These are phyloP conservation scores for Aspergillus quadrilineatus DNA, from an alignment of 2,329 filamentous ascomycete genomes.

Conservation along the genomic window DNA sequence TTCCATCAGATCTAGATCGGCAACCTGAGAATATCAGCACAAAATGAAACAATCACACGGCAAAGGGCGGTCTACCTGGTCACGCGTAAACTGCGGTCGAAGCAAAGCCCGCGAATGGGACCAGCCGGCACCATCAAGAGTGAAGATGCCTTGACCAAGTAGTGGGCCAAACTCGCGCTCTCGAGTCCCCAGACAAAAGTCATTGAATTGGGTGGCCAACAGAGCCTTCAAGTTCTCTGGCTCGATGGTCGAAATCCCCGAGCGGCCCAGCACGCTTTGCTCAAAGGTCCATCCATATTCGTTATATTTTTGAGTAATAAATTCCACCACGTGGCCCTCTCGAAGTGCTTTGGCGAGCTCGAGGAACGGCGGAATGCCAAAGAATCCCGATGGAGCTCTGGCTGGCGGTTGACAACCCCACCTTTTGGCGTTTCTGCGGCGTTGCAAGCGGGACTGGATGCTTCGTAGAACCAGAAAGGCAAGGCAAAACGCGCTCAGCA, in stretches of 20 bases:
- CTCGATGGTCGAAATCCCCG: conserved; percentile 33
- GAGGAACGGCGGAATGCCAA: conserved; percentile 29
- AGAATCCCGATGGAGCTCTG: conserved; percentile 13
- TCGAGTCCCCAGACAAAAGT: conserved; percentile 77
- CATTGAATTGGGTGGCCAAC: conserved; percentile 75
- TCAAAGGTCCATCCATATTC: conserved; percentile 27
- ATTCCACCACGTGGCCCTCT: conserved; percentile 34
- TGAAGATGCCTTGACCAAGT: conserved; percentile 54
- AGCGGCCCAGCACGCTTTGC: conserved; percentile 22
- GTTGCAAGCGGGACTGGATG: conserved; percentile 23
- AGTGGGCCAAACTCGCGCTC: conserved; percentile 60
- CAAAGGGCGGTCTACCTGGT: conserved; percentile 57
- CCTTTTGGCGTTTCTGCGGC: conserved; percentile 27
- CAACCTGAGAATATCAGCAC: conserved; percentile 22
- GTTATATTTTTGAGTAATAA: conserved; percentile 25
- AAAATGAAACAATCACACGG: no score
- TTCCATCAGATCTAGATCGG: conserved; percentile 77
- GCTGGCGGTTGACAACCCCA: conserved; percentile 27
- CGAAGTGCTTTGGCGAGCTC: conserved; percentile 24
- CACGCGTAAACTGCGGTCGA: conserved; percentile 80
- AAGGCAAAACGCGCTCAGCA: conserved; percentile 22
- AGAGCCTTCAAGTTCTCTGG: conserved; percentile 76
- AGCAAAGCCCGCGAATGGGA: conserved; percentile 75
- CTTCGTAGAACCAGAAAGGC: conserved; percentile 25
- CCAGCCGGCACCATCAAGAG: conserved; percentile 76